phyloP scores from a whole-genome alignment of 2,329 filamentous ascomycete genomes.

The Aureobasidium sp. region DNA sequence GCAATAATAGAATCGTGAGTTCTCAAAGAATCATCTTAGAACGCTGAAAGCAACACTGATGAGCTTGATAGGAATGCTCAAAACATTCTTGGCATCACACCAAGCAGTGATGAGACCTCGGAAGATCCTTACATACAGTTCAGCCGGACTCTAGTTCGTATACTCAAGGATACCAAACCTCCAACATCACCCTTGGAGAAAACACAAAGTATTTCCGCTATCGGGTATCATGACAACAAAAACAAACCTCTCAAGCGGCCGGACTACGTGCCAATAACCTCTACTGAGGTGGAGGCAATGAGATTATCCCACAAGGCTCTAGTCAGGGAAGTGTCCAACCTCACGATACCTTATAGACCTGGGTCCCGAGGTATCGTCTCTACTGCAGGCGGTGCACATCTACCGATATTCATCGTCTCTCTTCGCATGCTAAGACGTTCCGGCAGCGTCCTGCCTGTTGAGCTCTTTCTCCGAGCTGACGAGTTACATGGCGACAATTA shows the following conservation, averaged over 20 bases:
- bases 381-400: slow-evolving; percentile 13
- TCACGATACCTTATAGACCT: not conserved
- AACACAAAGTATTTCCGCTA: slow-evolving; percentile 5
- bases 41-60: slow-evolving; percentile 2
- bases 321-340: not conserved
- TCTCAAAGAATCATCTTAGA: not conserved
- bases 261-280: slow-evolving; percentile 8
- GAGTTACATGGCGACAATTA: slow-evolving; percentile 35
- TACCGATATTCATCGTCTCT: slow-evolving; percentile 16
- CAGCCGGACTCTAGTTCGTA: slow-evolving; percentile 13
- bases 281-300: slow-evolving; percentile 2
- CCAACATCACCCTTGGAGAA: slow-evolving; percentile 12
- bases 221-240: slow-evolving; percentile 10
- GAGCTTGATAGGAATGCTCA: slow-evolving; percentile 11
- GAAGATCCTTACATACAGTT: slow-evolving; percentile 12
- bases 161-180: slow-evolving; percentile 9
- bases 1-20: slow-evolving; percentile 10
- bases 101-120: too few relatives aligned
- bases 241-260: slow-evolving; percentile 1
- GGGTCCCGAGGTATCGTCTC: slow-evolving; percentile 16
- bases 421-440: slow-evolving; percentile 37
- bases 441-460: slow-evolving; percentile 39
- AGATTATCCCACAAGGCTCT: slow-evolving; percentile 4
- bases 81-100: slow-evolving; percentile 13
- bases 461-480: slow-evolving; percentile 38